These are phyloP conservation scores for Didymella arachidicola DNA, from an alignment of 2,329 filamentous ascomycete genomes.

Conservation along the genomic window DNA sequence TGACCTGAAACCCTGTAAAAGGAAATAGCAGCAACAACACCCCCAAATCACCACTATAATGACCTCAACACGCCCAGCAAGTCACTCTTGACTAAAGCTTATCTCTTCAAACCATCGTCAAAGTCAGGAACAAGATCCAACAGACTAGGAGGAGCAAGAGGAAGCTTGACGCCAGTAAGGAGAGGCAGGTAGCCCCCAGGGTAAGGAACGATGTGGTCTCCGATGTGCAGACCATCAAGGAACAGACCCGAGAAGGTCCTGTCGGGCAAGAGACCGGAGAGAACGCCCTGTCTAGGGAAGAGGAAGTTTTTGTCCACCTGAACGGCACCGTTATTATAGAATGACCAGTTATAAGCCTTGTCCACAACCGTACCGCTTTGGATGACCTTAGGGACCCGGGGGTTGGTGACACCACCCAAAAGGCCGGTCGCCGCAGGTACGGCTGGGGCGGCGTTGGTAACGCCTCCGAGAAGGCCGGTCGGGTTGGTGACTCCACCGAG, in stretches of 20 bases:
- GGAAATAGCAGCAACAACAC: background rate
- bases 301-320: conserved; percentile 28
- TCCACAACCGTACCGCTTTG: conserved; percentile 23
- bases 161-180: conserved; percentile 14
- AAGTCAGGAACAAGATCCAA: conserved; percentile 1
- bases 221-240: conserved; percentile 29
- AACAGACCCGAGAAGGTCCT: conserved; percentile 26
- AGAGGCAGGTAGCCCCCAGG: conserved; percentile 16
- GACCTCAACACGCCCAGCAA: background rate
- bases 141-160: conserved; percentile 13
- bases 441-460: conserved; percentile 7
- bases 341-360: conserved; percentile 23
- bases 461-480: conserved; percentile 2
- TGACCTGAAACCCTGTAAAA: conserved; percentile 2
- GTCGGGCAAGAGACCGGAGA: conserved; percentile 23
- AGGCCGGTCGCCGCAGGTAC: conserved; percentile 4
- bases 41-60: background rate
- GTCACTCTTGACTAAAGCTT: background rate
- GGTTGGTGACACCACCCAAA: conserved; percentile 5
- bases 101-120: background rate
- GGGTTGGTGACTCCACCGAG: conserved; percentile 3
- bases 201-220: conserved; percentile 26
- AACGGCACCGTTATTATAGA: conserved; percentile 26
- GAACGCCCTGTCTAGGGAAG: conserved; percentile 19
- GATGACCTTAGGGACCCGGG: conserved; percentile 14